A percentile compares a stretch with the other conserved stretches of the same genome.
Conservation (phyloP, 2,329 filamentous ascomycete genomes). For the Colletotrichum eremochloae region DNA sequence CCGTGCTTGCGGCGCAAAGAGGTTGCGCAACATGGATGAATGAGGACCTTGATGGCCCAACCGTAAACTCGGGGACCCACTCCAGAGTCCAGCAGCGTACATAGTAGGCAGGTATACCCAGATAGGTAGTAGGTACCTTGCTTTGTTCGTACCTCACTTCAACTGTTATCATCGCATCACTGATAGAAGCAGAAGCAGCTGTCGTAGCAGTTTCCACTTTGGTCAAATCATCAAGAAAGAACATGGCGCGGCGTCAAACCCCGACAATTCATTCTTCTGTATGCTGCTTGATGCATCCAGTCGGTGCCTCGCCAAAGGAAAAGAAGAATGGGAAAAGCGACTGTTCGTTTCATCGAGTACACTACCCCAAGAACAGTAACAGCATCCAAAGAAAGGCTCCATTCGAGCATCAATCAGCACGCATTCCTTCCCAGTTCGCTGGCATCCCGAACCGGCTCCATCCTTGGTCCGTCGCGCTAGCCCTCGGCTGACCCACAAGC, state of each 20-base stretch:
- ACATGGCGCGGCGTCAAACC: too few species aligned
- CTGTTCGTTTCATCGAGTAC: too few species aligned
- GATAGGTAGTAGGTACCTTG: not conserved
- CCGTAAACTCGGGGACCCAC: conserved; percentile 14
- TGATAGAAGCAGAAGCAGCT: not conserved
- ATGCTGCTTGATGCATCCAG: not conserved
- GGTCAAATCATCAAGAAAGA: not conserved
- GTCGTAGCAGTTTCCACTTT: conserved; percentile 2
- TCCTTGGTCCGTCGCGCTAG: conserved; percentile 23
- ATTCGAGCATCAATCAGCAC: not conserved
- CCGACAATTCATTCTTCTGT: too few species aligned
- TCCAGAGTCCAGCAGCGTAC: not conserved
- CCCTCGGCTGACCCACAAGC: conserved; percentile 1
- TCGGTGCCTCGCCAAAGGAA: too few species aligned
- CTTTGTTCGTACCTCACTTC: conserved; percentile 24
- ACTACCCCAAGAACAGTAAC: not conserved
- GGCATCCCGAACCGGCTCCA: conserved; percentile 22
- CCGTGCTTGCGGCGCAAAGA: not conserved
- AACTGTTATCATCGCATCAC: conserved; percentile 15
- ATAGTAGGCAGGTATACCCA: too few species aligned
- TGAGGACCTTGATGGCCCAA: conserved; percentile 41
- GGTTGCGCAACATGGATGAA: conserved; percentile 20
- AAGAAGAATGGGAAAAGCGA: not conserved
- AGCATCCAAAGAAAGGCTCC: not conserved
- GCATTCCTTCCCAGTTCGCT: conserved; percentile 8